A percentile compares a stretch with the other conserved stretches of the same genome.
Evolutionary conservation across 2,329 filamentous ascomycete genomes (phyloP).

Genomic region (Aspergillus sp.): DNA sequence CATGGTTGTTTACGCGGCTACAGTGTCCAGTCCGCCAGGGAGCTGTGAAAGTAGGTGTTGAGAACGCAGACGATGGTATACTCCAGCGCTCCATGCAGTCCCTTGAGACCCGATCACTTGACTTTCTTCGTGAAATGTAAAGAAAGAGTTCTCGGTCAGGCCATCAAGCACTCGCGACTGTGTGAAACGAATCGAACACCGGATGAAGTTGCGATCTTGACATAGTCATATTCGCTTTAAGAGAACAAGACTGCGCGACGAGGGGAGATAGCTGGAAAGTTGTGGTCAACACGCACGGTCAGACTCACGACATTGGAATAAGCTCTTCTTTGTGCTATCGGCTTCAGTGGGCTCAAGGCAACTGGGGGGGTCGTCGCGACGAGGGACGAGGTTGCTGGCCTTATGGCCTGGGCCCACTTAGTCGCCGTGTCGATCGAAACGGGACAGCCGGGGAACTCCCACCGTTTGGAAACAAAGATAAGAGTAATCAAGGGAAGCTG

Average conservation of each 20-base stretch:
- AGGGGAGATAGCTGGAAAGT: constrained; percentile 16
- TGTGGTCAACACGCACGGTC: constrained; percentile 2
- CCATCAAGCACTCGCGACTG: constrained; percentile 19
- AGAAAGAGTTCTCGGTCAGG: constrained; percentile 5
- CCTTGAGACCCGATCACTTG: constrained; percentile 5
- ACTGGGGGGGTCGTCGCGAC: constrained; percentile 3
- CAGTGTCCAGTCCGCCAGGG: constrained; percentile 15
- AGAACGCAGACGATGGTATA: neutral
- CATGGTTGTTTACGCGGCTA: constrained; percentile 25
- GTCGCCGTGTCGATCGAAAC: constrained; percentile 17
- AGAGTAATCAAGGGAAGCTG: neutral
- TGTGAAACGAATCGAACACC: constrained; percentile 20
- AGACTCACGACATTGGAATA: constrained; percentile 4
- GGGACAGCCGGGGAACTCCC: neutral
- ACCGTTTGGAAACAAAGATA: neutral
- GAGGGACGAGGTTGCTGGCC: constrained; percentile 10
- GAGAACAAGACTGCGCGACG: constrained; percentile 19
- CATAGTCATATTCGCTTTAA: constrained; percentile 28
- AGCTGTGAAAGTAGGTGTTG: constrained; percentile 5
- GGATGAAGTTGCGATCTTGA: constrained; percentile 24
- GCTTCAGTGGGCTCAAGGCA: neutral
- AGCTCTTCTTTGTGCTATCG: neutral
- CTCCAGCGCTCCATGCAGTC: constrained; percentile 21
- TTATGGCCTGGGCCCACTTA: constrained; percentile 17
- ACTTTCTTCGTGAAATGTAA: neutral